Percentiles rank a stretch among this genome's conserved stretches.
phyloP scores from a whole-genome alignment of 169 alveolate genomes.

The Plasmodium gaboni region DNA sequence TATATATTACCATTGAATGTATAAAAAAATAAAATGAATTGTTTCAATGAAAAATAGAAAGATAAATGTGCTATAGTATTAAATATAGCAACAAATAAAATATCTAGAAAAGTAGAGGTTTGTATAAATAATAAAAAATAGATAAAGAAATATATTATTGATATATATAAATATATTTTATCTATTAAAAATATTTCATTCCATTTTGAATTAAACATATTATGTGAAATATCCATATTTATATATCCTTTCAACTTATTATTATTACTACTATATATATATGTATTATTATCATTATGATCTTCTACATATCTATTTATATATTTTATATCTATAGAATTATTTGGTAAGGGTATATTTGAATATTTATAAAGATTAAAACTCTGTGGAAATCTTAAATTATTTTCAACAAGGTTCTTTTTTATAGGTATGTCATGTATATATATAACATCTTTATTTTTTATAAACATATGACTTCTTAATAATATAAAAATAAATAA shows the following conservation, averaged over 20 bases:
- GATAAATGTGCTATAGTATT: constrained; percentile 51
- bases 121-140: constrained; percentile 34
- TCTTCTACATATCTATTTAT: constrained; percentile 44
- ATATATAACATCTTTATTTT: constrained; percentile 11
- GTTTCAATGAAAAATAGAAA: constrained; percentile 56
- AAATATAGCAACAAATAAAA: constrained; percentile 32
- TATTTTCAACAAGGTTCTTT: neutral
- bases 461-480: constrained; percentile 18
- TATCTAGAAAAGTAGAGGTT: constrained; percentile 64
- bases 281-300: neutral
- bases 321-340: constrained; percentile 27
- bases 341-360: constrained; percentile 12
- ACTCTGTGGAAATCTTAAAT: constrained; percentile 9
- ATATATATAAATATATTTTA: constrained; percentile 31
- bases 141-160: constrained; percentile 22
- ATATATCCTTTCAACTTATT: constrained; percentile 28
- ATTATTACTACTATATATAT: neutral
- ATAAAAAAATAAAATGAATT: constrained; percentile 54
- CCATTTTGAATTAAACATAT: constrained; percentile 35
- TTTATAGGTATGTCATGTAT: constrained; percentile 15
- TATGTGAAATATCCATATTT: constrained; percentile 24
- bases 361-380: constrained; percentile 21
- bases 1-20: constrained; percentile 60
- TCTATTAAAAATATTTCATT: constrained; percentile 20
- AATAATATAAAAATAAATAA: constrained; percentile 39